A percentile compares a stretch with the other conserved stretches of the same genome.
Evolutionary conservation across 1,284 basidiomycete species (phyloP).

Genomic region (Flammula alnicola): DNA sequence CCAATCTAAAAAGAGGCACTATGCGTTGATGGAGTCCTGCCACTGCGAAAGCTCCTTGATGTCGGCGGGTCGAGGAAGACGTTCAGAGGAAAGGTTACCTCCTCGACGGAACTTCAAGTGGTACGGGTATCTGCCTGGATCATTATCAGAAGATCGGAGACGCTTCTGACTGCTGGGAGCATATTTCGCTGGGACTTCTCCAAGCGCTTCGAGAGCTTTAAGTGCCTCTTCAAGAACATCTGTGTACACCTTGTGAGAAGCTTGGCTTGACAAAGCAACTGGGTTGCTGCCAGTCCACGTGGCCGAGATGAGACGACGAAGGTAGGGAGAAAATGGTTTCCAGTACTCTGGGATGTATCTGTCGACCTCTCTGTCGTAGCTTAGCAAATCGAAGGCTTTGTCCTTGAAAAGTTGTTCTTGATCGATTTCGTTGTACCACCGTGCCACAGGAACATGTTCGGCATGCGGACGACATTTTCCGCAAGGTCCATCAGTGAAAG

Average conservation of each 20-base stretch:
- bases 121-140: conserved; percentile 2
- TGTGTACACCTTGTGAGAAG: conserved; percentile 9
- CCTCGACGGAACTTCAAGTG: conserved; percentile 5
- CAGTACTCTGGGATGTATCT: conserved; percentile 12
- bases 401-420: conserved; percentile 12
- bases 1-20: too few species aligned
- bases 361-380: conserved; percentile 9
- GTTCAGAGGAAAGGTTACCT: background rate
- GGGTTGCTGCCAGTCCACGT: conserved; percentile 7
- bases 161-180: background rate
- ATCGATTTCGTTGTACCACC: conserved; percentile 14
- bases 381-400: conserved; percentile 15
- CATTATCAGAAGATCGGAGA: background rate
- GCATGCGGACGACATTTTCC: conserved; percentile 6
- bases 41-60: conserved; percentile 4
- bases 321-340: conserved; percentile 17
- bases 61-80: background rate
- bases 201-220: background rate
- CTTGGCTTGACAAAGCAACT: conserved; percentile 1
- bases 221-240: conserved; percentile 17
- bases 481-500: conserved; percentile 15
- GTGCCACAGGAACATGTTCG: conserved; percentile 14
- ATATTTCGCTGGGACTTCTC: conserved; percentile 5
- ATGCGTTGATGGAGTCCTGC: conserved; percentile 5
- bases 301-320: conserved; percentile 11